Base-by-base conservation (phyloP, 208 protist genomes). In the Tritrichomonas foetus region DNA sequence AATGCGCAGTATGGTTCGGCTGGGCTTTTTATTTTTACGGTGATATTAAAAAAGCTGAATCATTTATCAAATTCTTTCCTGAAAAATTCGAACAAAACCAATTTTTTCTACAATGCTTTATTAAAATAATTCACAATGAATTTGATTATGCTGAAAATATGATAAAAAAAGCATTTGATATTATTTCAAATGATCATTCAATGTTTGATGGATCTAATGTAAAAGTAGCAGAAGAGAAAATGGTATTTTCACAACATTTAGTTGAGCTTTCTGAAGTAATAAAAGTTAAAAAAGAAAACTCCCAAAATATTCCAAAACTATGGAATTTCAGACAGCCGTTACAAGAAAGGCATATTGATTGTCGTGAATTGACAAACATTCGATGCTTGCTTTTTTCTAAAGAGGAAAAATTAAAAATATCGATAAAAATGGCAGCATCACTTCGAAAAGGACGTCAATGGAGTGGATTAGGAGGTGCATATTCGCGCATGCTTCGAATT, bases 241-340 rank as follows among this genome's bases (percentile, higher is more conserved):
- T 89, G 8, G 78, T 57, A 57, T 89, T 89, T 50, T 25, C 78
- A 61, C 78, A 89, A 47, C 78, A 89, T 57, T 50, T 89, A 13
- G 57, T 49, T 53, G 78, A 89, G 57, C 16, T 89, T 8, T 33
- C 14, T 57, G 78, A 89, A 89, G 78, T 89, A 16, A 39, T 89
- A 22, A 20, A 53, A 39, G 3, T 89, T 20, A 89, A 50, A 36
- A 53, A 53, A 47, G n/a, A 69, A 5, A 47, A 47, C 30, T 8
- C 39, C 5, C 78, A 89, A 39, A 69, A 69, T n/a, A n/a, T n/a
- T 69, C 27, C 64, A n/a, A 16, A n/a, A n/a, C n/a, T n/a, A 69
- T 33, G 64, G 11, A 25, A 69, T 69, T 16, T n/a, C 25, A 33
- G 64, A n/a, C 13, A 33, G 25, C 11, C 11, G n/a, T 69, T 69